These are phyloP conservation scores for Fraxinus baroniana DNA, from an alignment of 305 asterid genomes.

Conservation along the genomic window DNA sequence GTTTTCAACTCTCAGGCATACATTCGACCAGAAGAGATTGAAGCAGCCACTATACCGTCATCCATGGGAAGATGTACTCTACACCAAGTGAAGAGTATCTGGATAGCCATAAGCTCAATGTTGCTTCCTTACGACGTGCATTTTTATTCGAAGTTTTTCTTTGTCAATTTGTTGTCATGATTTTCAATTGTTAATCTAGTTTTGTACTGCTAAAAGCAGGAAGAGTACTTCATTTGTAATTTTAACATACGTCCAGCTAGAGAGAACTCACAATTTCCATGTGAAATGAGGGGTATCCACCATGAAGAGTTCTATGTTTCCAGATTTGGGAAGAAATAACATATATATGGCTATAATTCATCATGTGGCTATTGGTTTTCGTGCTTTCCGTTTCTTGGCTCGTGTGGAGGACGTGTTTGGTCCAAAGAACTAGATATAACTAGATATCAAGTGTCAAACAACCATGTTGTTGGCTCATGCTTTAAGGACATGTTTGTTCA, in stretches of 20 bases:
- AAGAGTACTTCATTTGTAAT: constrained; percentile 18
- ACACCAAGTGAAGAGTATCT: constrained; percentile 73
- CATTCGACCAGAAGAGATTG: constrained; percentile 97
- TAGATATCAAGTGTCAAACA: background rate
- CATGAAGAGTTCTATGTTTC: constrained; percentile 16
- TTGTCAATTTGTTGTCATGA: constrained; percentile 21
- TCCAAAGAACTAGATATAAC: background rate
- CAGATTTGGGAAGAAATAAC: background rate
- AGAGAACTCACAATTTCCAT: constrained; percentile 11
- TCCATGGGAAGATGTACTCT: constrained; percentile 99
- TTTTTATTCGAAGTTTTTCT: constrained; percentile 21
- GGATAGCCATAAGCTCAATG: background rate
- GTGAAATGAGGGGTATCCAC: constrained; percentile 13
- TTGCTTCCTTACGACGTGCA: background rate
- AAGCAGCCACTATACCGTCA: constrained; percentile 98
- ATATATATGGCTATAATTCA: background rate
- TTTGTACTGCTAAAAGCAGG: constrained; percentile 23
- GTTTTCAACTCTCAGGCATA: constrained; percentile 58
- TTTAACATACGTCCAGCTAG: constrained; percentile 10
- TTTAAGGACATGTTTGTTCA: background rate
- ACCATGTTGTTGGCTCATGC: background rate
- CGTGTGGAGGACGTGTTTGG: background rate
- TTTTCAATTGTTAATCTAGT: constrained; percentile 21
- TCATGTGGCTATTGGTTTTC: background rate
- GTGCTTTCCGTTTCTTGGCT: background rate